phyloP scores from a whole-genome alignment of 768 basidiomycete genomes.

The Strobilomyces dryophilus region DNA sequence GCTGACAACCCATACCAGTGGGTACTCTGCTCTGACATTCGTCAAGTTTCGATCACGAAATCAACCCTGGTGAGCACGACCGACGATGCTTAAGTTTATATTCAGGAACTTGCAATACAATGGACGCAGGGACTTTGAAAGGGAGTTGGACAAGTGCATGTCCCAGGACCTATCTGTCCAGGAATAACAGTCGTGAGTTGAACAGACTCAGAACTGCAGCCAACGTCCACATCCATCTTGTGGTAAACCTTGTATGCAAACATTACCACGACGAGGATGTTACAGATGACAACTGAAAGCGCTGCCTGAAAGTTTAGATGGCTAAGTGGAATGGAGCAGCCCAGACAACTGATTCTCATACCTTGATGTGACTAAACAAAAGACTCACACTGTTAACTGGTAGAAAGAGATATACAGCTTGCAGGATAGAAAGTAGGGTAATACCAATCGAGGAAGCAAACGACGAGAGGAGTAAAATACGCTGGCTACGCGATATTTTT shows the following conservation, averaged over 20 bases:
- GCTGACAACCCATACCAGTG: background rate
- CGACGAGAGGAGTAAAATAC: slow-evolving; percentile 14
- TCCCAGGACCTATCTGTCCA: background rate
- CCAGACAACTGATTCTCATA: background rate
- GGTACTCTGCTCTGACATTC: background rate
- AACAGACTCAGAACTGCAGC: background rate
- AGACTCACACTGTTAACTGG: background rate
- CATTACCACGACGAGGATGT: slow-evolving; percentile 19
- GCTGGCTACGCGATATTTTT: slow-evolving; percentile 10
- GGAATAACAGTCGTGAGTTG: slow-evolving; percentile 16
- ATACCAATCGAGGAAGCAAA: slow-evolving; percentile 24
- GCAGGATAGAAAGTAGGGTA: slow-evolving; percentile 12
- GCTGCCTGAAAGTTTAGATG: slow-evolving; percentile 11
- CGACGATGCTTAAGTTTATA: background rate
- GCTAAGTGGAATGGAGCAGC: background rate
- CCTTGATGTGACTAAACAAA: slow-evolving; percentile 19
- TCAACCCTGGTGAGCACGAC: background rate
- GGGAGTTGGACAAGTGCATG: background rate
- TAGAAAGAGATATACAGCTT: slow-evolving; percentile 9
- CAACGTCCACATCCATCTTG: slow-evolving; percentile 2
- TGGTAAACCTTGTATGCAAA: slow-evolving; percentile 12
- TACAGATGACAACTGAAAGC: slow-evolving; percentile 17
- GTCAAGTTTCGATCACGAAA: background rate
- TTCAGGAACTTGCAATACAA: background rate
- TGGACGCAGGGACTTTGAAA: background rate